Conservation (phyloP, 148 eudicot genomes). For the Diospyros lotus region DNA sequence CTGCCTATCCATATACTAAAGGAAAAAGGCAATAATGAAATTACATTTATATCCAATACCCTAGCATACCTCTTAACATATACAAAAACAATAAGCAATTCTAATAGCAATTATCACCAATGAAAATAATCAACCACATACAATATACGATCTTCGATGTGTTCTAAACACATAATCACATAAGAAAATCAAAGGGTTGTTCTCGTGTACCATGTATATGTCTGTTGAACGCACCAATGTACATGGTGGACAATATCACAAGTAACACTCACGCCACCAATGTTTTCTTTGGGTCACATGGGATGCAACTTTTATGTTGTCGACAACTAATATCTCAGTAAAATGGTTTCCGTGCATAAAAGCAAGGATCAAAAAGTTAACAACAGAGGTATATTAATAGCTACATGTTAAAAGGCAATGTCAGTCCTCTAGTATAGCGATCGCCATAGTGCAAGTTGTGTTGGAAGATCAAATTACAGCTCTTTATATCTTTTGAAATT, state of each 20-base stretch:
- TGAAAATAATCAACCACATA: background rate
- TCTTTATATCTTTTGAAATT: background rate
- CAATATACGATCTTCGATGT: background rate
- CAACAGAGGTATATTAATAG: background rate
- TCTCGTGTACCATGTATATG: too few species aligned
- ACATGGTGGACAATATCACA: background rate
- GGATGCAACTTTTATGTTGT: too few species aligned
- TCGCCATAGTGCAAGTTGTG: background rate
- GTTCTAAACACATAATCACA: background rate
- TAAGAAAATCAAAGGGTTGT: too few species aligned
- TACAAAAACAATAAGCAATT: background rate
- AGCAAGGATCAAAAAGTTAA: too few species aligned
- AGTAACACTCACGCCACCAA: background rate
- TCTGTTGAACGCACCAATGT: too few species aligned
- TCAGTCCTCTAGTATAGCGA: background rate
- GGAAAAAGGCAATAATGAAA: constrained; percentile 10
- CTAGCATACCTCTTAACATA: background rate
- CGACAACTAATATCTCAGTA: too few species aligned
- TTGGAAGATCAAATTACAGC: background rate
- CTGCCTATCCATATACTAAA: constrained; percentile 47
- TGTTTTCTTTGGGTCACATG: background rate
- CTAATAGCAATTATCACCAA: background rate
- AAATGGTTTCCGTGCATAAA: too few species aligned
- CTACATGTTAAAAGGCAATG: background rate
- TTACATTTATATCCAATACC: background rate